Evolutionary conservation across 23 red algal species (phyloP), one percentile per base, ranked within the genome.

Genomic region (Pyropia haitanensis): DNA sequence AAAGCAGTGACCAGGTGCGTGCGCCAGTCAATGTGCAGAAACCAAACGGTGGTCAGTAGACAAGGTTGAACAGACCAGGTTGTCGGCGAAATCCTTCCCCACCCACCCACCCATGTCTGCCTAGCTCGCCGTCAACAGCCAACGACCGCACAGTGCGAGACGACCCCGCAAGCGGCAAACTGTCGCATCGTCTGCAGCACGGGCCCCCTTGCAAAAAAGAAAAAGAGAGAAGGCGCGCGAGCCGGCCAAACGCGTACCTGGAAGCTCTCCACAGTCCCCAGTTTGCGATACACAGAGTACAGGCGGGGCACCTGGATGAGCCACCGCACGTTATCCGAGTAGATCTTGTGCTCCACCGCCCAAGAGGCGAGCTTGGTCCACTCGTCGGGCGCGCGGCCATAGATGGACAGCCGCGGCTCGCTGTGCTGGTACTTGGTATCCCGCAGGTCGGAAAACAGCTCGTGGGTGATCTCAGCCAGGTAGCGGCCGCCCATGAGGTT

Each of bases 231-330:
- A 46, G 0, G 8, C 39, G 10, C 4, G 10, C 39, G 39, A 46
- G 8, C 39, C 2, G 4, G 39, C 39, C 2, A 12, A 9, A 7
- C 39, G 4, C 39, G 39, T 62, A 65, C 74, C 56, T 79, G 74
- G 63, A 96, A 96, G 24, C 74, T 76, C 4, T 83, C 54, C 17
- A 96, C 53, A 14, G 74, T 69, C 19, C 76, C 78, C 30, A 53
- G 65, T 52, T 85, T 31, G 50, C 59, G 57, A 62, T 96, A 96
- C 1, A 70, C 77, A 22, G 56, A 70, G 79, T 81, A 96, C 67
- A 96, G 48, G 4, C 91, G 83, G 13, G 91, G 91, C 48, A 96
- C 89, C 58, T 96, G 91, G 21, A 96, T 77, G 50, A 96, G 69
- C 91, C 91, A 96, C 17, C 91, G 80, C 19, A 76, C 83, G 60